A percentile compares a stretch with the other conserved stretches of the same genome.
phyloP scores from a whole-genome alignment of 495 filamentous ascomycete genomes.

The Hypoxylon subgilvum region DNA sequence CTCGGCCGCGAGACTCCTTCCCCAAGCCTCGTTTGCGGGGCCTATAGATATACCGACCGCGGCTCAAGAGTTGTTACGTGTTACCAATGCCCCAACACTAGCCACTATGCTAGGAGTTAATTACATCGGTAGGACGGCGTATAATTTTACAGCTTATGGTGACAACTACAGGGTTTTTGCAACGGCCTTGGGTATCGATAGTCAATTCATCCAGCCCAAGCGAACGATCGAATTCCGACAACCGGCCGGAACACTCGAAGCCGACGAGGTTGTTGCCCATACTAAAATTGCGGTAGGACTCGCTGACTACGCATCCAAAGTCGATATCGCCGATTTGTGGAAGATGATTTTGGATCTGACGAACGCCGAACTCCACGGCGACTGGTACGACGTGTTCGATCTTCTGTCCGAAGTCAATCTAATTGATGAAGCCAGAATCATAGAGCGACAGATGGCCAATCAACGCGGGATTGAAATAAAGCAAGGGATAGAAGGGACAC shows the following conservation, averaged over 20 bases:
- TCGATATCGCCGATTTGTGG: not conserved
- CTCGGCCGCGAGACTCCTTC: not conserved
- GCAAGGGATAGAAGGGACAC: too few relatives aligned
- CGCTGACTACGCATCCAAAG: constrained; percentile 3
- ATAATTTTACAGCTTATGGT: constrained; percentile 14
- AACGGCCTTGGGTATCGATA: too few relatives aligned
- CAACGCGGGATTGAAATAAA: not conserved
- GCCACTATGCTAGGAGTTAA: not conserved
- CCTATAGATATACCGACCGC: not conserved
- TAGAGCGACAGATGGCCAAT: constrained; percentile 3
- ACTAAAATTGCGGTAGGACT: not conserved
- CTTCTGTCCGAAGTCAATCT: constrained; percentile 15
- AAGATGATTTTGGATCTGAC: constrained; percentile 2
- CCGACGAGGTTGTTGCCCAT: constrained; percentile 19
- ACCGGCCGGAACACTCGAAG: constrained; percentile 11
- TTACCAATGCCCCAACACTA: not conserved
- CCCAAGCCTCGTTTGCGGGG: not conserved
- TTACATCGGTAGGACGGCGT: not conserved
- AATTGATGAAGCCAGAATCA: constrained; percentile 1
- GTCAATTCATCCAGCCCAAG: not conserved
- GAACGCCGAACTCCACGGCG: not conserved
- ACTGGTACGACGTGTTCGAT: constrained; percentile 27
- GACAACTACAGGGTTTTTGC: too few relatives aligned
- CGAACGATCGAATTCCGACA: constrained; percentile 32
- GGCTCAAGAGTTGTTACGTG: not conserved